Percentiles rank a stretch among this genome's conserved stretches.
phyloP scores from a whole-genome alignment of 441 rosid genomes.

The Populus hybrid region DNA sequence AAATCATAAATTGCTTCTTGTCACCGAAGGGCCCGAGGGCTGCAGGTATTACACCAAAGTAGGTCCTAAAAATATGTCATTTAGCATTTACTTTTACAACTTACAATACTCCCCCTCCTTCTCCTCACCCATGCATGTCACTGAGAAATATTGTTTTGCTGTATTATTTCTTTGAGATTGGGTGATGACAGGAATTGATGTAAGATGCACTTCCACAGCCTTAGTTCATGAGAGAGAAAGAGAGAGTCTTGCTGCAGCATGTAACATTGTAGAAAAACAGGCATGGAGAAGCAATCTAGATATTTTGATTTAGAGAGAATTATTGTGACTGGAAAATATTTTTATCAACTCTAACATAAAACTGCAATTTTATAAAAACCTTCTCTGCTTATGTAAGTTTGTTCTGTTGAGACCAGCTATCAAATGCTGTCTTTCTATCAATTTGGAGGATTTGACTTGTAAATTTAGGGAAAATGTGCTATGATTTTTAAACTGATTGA shows the following conservation, averaged over 20 bases:
- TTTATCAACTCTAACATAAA: neutral
- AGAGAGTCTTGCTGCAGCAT: neutral
- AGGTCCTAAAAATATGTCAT: constrained; percentile 13
- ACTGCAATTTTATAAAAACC: neutral
- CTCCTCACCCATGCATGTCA: neutral
- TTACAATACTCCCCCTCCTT: neutral
- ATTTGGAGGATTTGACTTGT: neutral
- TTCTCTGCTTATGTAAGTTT: neutral
- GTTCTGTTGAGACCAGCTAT: neutral
- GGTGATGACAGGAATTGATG: neutral
- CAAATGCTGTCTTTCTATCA: neutral
- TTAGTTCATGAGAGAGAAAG: neutral
- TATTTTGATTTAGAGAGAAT: neutral
- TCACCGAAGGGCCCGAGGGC: constrained; percentile 83
- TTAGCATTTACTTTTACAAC: neutral
- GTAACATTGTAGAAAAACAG: neutral
- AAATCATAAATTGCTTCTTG: constrained; percentile 77
- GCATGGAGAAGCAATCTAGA: neutral
- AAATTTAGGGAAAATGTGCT: neutral
- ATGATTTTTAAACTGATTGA: neutral
- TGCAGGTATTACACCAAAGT: constrained; percentile 96
- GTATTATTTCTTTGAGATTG: neutral
- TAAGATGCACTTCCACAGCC: neutral
- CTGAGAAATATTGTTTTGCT: neutral
- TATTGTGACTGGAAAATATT: neutral